These are phyloP conservation scores for Sporopachydermia cereana DNA, from an alignment of 1,139 yeast genomes.

Conservation along the genomic window DNA sequence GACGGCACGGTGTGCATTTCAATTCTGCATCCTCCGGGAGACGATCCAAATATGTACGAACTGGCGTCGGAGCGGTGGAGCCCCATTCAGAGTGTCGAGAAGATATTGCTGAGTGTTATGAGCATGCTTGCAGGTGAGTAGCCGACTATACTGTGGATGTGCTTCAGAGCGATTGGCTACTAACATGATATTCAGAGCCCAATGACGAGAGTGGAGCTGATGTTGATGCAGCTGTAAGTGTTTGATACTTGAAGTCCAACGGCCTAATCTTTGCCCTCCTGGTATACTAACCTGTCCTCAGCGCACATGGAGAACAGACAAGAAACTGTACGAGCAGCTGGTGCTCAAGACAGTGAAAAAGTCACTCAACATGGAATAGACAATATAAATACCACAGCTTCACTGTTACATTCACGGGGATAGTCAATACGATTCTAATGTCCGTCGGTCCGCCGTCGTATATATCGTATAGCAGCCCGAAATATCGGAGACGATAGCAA, in stretches of 20 bases:
- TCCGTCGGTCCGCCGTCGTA: too few species aligned
- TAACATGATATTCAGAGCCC: conserved; percentile 41
- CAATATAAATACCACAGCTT: too few species aligned
- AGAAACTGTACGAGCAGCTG: conserved; percentile 50
- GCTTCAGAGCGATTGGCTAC: too few species aligned
- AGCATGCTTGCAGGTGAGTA: conserved; percentile 64
- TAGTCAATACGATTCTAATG: too few species aligned
- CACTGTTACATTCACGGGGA: too few species aligned
- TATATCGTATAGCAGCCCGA: too few species aligned
- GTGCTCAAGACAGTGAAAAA: conserved; percentile 56
- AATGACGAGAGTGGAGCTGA: conserved; percentile 95
- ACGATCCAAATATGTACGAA: conserved; percentile 93
- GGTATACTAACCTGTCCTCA: conserved; percentile 7
- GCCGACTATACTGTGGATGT: too few species aligned
- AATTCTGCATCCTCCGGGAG: conserved; percentile 91
- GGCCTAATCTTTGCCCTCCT: neutral
- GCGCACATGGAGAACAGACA: conserved; percentile 83
- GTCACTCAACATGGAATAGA: conserved; percentile 41
- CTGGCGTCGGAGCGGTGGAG: conserved; percentile 96
- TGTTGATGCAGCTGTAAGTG: conserved; percentile 67
- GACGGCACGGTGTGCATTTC: conserved; percentile 96
- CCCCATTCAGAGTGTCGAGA: conserved; percentile 94
- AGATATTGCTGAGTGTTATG: conserved; percentile 81
- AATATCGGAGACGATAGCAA: too few species aligned
- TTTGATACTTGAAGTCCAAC: neutral